These are phyloP conservation scores for Diphasiastrum complanatum DNA, from an alignment of 83 land plant genomes.

Conservation along the genomic window DNA sequence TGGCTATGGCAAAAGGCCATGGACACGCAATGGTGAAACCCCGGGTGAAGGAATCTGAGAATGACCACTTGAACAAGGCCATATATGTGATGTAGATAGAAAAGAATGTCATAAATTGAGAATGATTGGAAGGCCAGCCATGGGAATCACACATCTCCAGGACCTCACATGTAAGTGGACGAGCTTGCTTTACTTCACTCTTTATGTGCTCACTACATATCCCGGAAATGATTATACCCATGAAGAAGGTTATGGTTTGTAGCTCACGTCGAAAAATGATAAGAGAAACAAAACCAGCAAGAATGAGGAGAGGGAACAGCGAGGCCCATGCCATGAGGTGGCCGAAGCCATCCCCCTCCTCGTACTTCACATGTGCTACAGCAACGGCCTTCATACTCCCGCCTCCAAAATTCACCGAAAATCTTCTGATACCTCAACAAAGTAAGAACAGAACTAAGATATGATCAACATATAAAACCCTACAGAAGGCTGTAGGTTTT, in stretches of 20 bases:
- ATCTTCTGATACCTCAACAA: too few species aligned
- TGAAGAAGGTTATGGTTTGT: slow-evolving; percentile 23
- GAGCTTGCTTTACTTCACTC: slow-evolving; percentile 18
- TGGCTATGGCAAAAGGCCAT: slow-evolving; percentile 58
- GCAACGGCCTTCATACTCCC: slow-evolving; percentile 32
- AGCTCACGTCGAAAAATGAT: slow-evolving; percentile 31
- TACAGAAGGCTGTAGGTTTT: too few species aligned
- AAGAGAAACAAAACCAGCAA: slow-evolving; percentile 26
- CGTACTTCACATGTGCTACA: slow-evolving; percentile 29
- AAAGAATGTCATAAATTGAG: slow-evolving; percentile 30
- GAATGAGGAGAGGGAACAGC: slow-evolving; percentile 26
- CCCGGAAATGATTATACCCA: slow-evolving; percentile 21
- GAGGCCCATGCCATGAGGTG: slow-evolving; percentile 33
- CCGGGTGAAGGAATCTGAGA: slow-evolving; percentile 18
- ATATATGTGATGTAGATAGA: slow-evolving; percentile 34
- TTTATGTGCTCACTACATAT: slow-evolving; percentile 20
- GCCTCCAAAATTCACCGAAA: too few species aligned
- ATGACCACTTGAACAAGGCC: slow-evolving; percentile 11
- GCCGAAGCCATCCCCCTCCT: slow-evolving; percentile 20
- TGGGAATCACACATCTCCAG: slow-evolving; percentile 37
- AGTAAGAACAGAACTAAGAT: too few species aligned
- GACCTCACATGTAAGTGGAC: slow-evolving; percentile 27
- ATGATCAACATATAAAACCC: too few species aligned
- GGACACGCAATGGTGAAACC: slow-evolving; percentile 29
- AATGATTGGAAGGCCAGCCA: slow-evolving; percentile 34